Evolutionary conservation across 2,329 filamentous ascomycete species (phyloP).

Genomic region (Epichloe amarillans): DNA sequence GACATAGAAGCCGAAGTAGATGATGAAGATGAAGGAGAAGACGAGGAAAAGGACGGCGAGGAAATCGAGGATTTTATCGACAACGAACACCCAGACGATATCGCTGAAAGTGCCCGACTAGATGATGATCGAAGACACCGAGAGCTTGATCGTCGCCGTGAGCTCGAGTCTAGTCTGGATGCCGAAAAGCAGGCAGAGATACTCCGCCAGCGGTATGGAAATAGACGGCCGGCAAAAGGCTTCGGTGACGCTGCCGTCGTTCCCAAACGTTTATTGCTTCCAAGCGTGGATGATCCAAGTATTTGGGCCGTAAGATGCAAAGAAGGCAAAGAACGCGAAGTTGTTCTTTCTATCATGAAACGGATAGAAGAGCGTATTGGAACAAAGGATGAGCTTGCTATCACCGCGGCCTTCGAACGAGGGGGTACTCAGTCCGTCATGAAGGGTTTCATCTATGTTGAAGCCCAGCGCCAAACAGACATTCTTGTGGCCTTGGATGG

Average conservation of each 20-base stretch:
- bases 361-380: conserved; percentile 68
- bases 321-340: conserved; percentile 88
- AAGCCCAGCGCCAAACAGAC: conserved; percentile 77
- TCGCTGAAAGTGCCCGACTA: conserved; percentile 65
- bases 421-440: conserved; percentile 65
- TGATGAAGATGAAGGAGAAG: conserved; percentile 77
- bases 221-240: conserved; percentile 52
- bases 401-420: conserved; percentile 86
- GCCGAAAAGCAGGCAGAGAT: conserved; percentile 86
- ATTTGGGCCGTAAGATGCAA: conserved; percentile 93
- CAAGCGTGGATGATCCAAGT: conserved; percentile 86
- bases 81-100: conserved; percentile 81
- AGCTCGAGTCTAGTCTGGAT: conserved; percentile 77
- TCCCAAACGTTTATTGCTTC: conserved; percentile 74
- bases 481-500: conserved; percentile 72
- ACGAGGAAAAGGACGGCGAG: conserved; percentile 80
- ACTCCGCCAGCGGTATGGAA: conserved; percentile 77
- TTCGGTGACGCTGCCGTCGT: conserved; percentile 61
- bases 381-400: conserved; percentile 67
- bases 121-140: conserved; percentile 86
- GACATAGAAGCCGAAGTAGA: conserved; percentile 98
- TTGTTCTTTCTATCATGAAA: conserved; percentile 78
- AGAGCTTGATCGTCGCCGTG: conserved; percentile 83
- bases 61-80: conserved; percentile 75
- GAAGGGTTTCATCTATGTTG: conserved; percentile 91